Evolutionary conservation across 352 stramenopile species (phyloP), one percentile per base, ranked within the genome.

Genomic region (Globisporangium takayamanum): DNA sequence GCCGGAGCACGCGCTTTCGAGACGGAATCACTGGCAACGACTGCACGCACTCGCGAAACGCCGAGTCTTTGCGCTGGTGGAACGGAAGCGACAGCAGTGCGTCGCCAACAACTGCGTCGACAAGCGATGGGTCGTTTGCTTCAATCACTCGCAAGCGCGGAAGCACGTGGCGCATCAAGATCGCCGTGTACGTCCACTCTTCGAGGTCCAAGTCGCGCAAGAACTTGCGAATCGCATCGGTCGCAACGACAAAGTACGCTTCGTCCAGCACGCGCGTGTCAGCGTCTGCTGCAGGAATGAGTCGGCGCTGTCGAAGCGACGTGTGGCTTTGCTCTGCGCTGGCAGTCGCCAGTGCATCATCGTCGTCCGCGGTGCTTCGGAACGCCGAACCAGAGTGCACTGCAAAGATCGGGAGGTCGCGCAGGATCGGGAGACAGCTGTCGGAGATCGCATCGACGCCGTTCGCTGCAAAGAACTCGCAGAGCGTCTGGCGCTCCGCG

Each of bases 141-240:
- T 83, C 68, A 14, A 89, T 66, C 15, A 36, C 49, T 12, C 50
- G 16, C 16, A 93, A 47, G 22, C 62, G 69, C 25, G 80, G 81
- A 36, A 93, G 80, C 45, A 93, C 73, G 47, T 84, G 66, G 30
- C 86, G 69, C 47, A 89, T 30, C 45, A 91, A 65, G 46, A 88
- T 75, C 30, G 67, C 71, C 2, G 80, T 77, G 53, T 70, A 72
- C 16, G 65, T 76, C 76, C 70, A 84, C 53, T 89, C 77, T 11
- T 87, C 73, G 16, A 87, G 59, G 3, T 74, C 68, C 26, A 67
- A 71, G 11, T 76, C 68, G 12, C 70, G 72, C 39, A 91, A 41
- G 57, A 91, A 81, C 30, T 62, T 73, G 49, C 75, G 72, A 15
- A 63, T 62, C 42, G 44, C 47, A 26, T 76, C 66, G 22, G 57